A percentile compares a stretch with the other conserved stretches of the same genome.
Evolutionary conservation across 768 basidiomycete species (phyloP).

Genomic region (Lactifluus volemus): DNA sequence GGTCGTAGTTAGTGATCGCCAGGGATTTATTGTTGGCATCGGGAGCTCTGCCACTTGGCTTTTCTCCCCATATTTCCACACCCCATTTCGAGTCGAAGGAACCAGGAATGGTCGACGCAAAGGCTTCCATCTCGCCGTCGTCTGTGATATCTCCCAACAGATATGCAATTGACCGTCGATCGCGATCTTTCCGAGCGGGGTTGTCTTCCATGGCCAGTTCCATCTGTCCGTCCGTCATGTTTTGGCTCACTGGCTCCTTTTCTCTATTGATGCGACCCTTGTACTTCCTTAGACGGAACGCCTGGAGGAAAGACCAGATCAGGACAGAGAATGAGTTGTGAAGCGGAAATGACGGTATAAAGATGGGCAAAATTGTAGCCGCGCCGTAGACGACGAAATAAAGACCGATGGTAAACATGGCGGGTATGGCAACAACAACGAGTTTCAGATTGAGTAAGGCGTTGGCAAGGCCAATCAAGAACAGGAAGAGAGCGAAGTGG

Average conservation of each 20-base stretch:
- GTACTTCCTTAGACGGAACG: not conserved
- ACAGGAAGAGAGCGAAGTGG: slow-evolving; percentile 40
- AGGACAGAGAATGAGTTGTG: slow-evolving; percentile 7
- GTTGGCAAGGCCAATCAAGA: slow-evolving; percentile 40
- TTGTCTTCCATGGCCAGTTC: slow-evolving; percentile 7
- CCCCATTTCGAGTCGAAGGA: slow-evolving; percentile 10
- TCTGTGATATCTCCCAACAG: not conserved
- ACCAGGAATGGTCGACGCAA: slow-evolving; percentile 9
- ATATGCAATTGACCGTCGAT: slow-evolving; percentile 10
- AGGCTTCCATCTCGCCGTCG: slow-evolving; percentile 13
- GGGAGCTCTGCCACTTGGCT: not conserved
- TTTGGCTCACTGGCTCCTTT: not conserved
- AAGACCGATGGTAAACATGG: not conserved
- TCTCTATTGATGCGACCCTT: not conserved
- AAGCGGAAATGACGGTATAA: slow-evolving; percentile 5
- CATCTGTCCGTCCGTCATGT: slow-evolving; percentile 1
- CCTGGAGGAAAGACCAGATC: slow-evolving; percentile 2
- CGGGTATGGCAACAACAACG: not conserved
- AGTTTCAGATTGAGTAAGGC: slow-evolving; percentile 32
- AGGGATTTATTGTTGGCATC: not conserved
- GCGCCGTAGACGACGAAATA: slow-evolving; percentile 10
- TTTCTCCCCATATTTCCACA: not conserved
- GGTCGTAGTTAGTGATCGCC: not conserved
- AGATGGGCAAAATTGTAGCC: slow-evolving; percentile 1
- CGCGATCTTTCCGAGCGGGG: slow-evolving; percentile 1